These are phyloP conservation scores for Euphorbia tirucalli DNA, from an alignment of 345 rosid genomes.

Conservation along the genomic window DNA sequence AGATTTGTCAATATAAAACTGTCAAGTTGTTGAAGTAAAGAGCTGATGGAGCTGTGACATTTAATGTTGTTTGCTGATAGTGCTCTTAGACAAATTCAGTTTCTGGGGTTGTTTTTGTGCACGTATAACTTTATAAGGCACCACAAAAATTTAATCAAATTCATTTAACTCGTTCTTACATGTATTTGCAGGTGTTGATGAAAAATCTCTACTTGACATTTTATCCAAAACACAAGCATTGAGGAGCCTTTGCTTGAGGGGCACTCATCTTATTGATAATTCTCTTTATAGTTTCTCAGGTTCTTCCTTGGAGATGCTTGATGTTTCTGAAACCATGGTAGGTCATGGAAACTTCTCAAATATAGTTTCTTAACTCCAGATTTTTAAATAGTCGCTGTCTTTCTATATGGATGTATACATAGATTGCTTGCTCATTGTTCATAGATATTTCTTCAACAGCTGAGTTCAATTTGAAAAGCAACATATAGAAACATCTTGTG, in stretches of 20 bases:
- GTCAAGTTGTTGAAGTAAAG: conserved; percentile 3
- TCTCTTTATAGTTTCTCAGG: conserved; percentile 57
- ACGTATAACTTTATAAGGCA: neutral
- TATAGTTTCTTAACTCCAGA: neutral
- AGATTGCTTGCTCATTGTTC: neutral
- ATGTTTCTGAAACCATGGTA: conserved; percentile 72
- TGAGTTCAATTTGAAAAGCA: too few species aligned
- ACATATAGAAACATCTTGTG: too few species aligned
- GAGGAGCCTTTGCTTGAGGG: conserved; percentile 67
- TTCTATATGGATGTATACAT: neutral
- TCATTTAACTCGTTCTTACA: conserved; percentile 8
- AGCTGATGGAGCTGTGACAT: too few species aligned
- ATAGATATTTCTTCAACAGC: too few species aligned
- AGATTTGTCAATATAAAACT: conserved; percentile 1
- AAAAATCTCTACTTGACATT: conserved; percentile 43
- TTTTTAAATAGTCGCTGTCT: neutral
- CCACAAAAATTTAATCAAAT: neutral
- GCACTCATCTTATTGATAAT: conserved; percentile 51
- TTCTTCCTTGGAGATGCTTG: conserved; percentile 68
- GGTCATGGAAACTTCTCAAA: conserved; percentile 27
- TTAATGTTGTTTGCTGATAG: neutral
- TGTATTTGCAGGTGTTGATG: conserved; percentile 51
- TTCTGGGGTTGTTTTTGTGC: neutral
- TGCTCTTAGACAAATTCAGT: neutral
- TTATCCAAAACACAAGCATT: conserved; percentile 44